phyloP scores from a whole-genome alignment of 2,329 filamentous ascomycete species.

The Pezicula rhizophila region DNA sequence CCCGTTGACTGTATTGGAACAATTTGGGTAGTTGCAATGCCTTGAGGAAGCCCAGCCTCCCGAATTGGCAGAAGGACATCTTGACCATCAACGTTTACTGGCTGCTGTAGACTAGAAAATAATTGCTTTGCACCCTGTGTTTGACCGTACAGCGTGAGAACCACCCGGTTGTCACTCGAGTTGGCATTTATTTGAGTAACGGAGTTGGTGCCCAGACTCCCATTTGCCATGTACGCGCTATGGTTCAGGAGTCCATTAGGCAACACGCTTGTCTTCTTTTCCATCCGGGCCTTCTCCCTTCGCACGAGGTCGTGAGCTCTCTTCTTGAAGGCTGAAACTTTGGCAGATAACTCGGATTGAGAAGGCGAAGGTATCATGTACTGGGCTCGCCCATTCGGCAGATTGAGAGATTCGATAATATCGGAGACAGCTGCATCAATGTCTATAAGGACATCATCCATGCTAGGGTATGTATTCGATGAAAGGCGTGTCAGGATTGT shows the following conservation, averaged over 20 bases:
- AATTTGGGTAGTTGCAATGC: conserved; percentile 64
- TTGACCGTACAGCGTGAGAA: conserved; percentile 72
- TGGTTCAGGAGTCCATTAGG: conserved; percentile 6
- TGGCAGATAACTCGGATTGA: conserved; percentile 20
- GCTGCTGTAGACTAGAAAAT: conserved; percentile 75
- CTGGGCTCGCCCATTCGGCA: conserved; percentile 25
- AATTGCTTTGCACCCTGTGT: conserved; percentile 70
- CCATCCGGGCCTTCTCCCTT: conserved; percentile 51
- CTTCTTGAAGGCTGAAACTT: conserved; percentile 45
- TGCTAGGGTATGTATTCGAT: conserved; percentile 46
- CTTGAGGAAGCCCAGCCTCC: conserved; percentile 65
- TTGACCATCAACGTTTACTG: conserved; percentile 30
- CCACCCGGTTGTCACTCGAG: conserved; percentile 45
- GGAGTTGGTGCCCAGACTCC: conserved; percentile 10
- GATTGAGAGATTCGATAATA: conserved; percentile 42
- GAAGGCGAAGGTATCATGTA: conserved; percentile 13
- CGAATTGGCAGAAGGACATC: conserved; percentile 41
- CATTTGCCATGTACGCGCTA: conserved; percentile 10
- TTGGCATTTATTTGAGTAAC: conserved; percentile 27
- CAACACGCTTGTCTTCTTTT: conserved; percentile 29
- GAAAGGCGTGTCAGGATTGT: conserved; percentile 21
- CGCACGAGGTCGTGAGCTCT: conserved; percentile 57
- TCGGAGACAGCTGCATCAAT: conserved; percentile 42
- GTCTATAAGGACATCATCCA: conserved; percentile 61
- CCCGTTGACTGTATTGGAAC: conserved; percentile 43